Evolutionary conservation across 2,329 filamentous ascomycete genomes (phyloP), one percentile per base, ranked within the genome.

Genomic region (Fusarium sacchari): DNA sequence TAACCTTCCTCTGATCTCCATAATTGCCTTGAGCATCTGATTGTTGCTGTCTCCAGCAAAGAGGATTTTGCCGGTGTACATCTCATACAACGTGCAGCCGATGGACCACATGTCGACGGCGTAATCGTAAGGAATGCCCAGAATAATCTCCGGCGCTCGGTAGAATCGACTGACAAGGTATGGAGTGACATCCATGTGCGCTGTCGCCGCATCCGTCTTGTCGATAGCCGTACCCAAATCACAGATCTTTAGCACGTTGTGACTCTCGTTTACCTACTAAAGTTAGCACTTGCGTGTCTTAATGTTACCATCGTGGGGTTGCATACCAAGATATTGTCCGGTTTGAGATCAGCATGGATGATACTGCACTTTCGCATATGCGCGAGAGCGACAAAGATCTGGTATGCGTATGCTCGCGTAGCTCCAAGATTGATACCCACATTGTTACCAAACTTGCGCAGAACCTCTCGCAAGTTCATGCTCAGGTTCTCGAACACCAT

Each of bases 131-230:
- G 93, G 93, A 86, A 98, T 95, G n/a, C 96, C 96, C 7, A 99
- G 88, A 70, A 99, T 97, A 80, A 99, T 94, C 84, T 99, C 96
- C 5, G 97, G 96, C 7, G 96, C 96, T 69, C 96, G 93, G 82
- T 99, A 99, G 84, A 98, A 99, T 63, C 97, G 92, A 84, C 95
- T 98, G 79, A 98, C 95, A 4, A 99, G 91, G 80, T 98, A 98
- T 18, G 95, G 95, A 2, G 95, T 97, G 71, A 97, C 93, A 79
- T 97, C 94, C 72, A 93, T 96, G 65, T 90, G 88, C 15, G 88
- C 87, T n/a, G 88, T 90, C 26, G 88, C 88, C 4, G 89, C 89
- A 77, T 99, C 96, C 18, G 93, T 93, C 61, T 93, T 91, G 78
- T 97, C 93, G 64, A 96, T 96, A 34, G 96, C 96, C n/a, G 96